Conservation (phyloP, 768 basidiomycete species). For the Naematelia encephala region DNA sequence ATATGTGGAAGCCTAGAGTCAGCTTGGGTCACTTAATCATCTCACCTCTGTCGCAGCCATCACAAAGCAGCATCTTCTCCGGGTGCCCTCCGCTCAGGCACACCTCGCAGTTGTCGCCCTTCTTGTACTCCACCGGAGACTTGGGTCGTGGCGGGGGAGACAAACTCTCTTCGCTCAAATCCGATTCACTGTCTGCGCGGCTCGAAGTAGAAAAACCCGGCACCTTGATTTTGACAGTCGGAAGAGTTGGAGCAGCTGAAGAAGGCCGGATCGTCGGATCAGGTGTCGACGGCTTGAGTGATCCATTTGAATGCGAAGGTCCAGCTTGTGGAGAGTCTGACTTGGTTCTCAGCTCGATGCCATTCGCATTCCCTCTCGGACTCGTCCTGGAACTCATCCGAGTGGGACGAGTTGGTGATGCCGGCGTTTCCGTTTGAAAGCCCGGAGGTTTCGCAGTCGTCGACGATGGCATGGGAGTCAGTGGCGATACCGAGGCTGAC, state of each 20-base stretch:
- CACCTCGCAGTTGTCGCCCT: slow-evolving; percentile 70
- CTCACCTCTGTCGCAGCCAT: slow-evolving; percentile 76
- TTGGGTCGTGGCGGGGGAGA: slow-evolving; percentile 13
- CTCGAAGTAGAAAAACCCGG: slow-evolving; percentile 30
- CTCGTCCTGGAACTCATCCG: slow-evolving; percentile 19
- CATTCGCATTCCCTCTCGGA: slow-evolving; percentile 21
- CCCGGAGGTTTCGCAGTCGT: slow-evolving; percentile 22
- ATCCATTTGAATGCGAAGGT: neutral
- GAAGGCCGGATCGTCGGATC: neutral
- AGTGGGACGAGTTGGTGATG: slow-evolving; percentile 24
- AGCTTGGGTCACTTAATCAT: slow-evolving; percentile 2
- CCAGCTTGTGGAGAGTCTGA: neutral
- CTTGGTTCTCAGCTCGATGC: slow-evolving; percentile 6
- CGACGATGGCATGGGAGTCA: slow-evolving; percentile 27
- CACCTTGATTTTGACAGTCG: slow-evolving; percentile 29
- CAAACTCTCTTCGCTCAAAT: slow-evolving; percentile 36
- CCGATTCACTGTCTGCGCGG: slow-evolving; percentile 39
- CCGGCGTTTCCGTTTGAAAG: slow-evolving; percentile 18
- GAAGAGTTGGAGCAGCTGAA: neutral
- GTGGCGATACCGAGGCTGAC: slow-evolving; percentile 31
- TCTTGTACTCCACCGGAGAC: slow-evolving; percentile 27
- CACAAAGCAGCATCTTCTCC: slow-evolving; percentile 87
- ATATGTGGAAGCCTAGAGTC: slow-evolving; percentile 83
- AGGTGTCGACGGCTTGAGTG: neutral
- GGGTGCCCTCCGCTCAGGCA: slow-evolving; percentile 84